Conservation (phyloP, 2,329 filamentous ascomycete species). For the Pestalotiopsis sp. region DNA sequence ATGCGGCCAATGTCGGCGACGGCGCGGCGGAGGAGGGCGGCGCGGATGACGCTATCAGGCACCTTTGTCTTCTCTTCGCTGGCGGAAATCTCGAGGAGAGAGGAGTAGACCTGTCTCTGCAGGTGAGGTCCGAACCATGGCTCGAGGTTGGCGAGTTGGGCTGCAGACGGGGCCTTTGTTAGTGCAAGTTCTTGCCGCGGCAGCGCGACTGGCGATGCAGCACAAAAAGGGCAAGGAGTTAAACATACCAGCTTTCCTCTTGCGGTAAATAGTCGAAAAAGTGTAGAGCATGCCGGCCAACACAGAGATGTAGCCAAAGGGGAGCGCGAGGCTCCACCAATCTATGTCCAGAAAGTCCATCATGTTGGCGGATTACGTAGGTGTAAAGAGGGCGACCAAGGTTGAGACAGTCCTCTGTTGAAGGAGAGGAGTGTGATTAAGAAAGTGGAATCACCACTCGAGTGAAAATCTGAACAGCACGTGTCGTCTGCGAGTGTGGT, state of each 20-base stretch:
- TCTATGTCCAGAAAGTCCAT: conserved; percentile 52
- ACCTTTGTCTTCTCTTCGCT: conserved; percentile 70
- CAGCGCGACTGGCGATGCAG: not conserved
- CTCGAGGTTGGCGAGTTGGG: conserved; percentile 79
- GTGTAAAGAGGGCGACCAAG: not conserved
- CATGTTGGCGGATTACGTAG: conserved; percentile 37
- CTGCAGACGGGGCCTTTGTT: conserved; percentile 42
- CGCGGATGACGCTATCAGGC: conserved; percentile 83
- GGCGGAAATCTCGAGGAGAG: conserved; percentile 77
- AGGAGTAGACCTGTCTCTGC: conserved; percentile 92
- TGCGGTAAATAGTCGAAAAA: conserved; percentile 91
- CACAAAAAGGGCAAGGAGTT: not conserved
- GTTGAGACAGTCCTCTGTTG: not conserved
- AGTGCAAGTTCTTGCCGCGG: conserved; percentile 10
- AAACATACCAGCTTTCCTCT: conserved; percentile 78
- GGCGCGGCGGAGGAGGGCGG: conserved; percentile 84
- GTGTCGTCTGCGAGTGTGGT: not conserved
- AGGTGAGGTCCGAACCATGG: conserved; percentile 94
- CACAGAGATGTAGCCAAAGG: conserved; percentile 86
- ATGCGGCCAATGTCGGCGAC: conserved; percentile 92
- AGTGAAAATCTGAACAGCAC: not conserved
- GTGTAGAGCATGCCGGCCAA: conserved; percentile 86
- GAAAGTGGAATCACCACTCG: conserved; percentile 3
- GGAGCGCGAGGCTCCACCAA: conserved; percentile 84
- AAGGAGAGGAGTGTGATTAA: conserved; percentile 11